Conservation (phyloP, 768 basidiomycete genomes). For the Termitomyces sp. region DNA sequence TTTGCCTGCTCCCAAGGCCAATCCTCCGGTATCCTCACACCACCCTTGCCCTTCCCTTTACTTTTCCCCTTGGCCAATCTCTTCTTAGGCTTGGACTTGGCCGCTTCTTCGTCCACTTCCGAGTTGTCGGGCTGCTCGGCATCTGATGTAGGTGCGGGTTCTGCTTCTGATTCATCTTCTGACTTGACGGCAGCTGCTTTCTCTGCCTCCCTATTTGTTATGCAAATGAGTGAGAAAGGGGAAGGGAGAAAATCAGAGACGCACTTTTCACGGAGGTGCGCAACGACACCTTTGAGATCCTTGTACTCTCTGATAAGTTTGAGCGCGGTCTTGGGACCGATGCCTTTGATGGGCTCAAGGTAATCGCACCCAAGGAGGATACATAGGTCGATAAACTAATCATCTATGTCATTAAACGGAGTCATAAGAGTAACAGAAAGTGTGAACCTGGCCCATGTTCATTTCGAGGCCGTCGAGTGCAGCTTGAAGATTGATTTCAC, state of each 20-base stretch:
- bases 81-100: slow-evolving; percentile 32
- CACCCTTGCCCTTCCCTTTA: slow-evolving; percentile 68
- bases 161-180: slow-evolving; percentile 24
- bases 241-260: slow-evolving; percentile 9
- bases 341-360: slow-evolving; percentile 95
- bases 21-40: slow-evolving; percentile 80
- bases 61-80: slow-evolving; percentile 34
- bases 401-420: background rate
- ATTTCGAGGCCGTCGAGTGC: slow-evolving; percentile 88
- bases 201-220: slow-evolving; percentile 32
- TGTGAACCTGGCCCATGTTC: slow-evolving; percentile 81
- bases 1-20: slow-evolving; percentile 99
- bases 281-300: slow-evolving; percentile 63
- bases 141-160: slow-evolving; percentile 40
- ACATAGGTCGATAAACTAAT: slow-evolving; percentile 94
- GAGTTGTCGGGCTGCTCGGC: slow-evolving; percentile 32
- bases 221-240: background rate
- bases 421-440: background rate
- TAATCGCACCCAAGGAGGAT: slow-evolving; percentile 97
- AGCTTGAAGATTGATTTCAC: slow-evolving; percentile 77
- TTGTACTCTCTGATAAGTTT: slow-evolving; percentile 87
- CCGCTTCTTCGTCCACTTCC: slow-evolving; percentile 20
- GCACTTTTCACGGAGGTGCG: slow-evolving; percentile 75
- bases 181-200: slow-evolving; percentile 30
- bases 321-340: slow-evolving; percentile 93